Percentiles rank a stretch among this genome's conserved stretches.
Evolutionary conservation across 495 filamentous ascomycete genomes (phyloP).

Genomic region (Penicillium crystallinum): DNA sequence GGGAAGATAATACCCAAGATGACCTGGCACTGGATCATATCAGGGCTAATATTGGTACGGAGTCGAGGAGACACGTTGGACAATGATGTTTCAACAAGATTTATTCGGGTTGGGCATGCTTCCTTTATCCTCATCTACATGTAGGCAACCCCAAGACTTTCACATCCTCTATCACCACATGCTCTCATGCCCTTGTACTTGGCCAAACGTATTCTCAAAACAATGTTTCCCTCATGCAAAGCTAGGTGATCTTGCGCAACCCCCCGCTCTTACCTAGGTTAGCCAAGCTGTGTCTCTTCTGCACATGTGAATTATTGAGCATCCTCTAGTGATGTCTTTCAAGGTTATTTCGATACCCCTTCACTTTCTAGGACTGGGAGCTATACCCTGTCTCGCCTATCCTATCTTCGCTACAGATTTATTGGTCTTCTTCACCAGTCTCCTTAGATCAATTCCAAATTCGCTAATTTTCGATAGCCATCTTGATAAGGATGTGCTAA

Average conservation of each 20-base stretch:
- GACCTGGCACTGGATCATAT: constrained; percentile 1
- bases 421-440: no score
- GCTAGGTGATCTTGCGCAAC: not conserved
- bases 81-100: not conserved
- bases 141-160: not conserved
- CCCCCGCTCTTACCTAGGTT: not conserved
- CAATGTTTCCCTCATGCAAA: not conserved
- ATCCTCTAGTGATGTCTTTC: no score
- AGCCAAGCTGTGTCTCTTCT: not conserved
- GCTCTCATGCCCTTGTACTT: not conserved
- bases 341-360: no score
- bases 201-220: not conserved
- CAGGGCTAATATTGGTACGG: not conserved
- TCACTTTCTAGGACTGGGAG: no score
- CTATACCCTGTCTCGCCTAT: no score
- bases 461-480: no score
- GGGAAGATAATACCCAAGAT: not conserved
- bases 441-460: no score
- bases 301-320: no score
- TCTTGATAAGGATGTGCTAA: not conserved
- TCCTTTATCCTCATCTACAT: not conserved
- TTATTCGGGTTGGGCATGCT: not conserved
- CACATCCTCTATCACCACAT: not conserved
- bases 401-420: no score
- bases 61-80: not conserved